These are phyloP conservation scores for Davidsoniella neocaledoniae DNA, from an alignment of 2,329 filamentous ascomycete species.

Conservation along the genomic window DNA sequence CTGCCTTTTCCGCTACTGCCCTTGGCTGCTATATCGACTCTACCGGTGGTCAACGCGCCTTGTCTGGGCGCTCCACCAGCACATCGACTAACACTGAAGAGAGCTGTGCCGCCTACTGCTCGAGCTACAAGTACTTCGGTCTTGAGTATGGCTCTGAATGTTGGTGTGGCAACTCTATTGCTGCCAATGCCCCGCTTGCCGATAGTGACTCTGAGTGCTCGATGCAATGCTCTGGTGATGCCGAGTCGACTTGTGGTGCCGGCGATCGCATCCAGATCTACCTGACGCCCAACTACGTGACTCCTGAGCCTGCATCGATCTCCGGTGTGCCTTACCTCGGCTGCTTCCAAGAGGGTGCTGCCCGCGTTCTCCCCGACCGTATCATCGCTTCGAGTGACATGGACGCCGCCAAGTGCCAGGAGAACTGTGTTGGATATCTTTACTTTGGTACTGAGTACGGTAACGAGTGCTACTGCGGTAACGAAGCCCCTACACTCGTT, in stretches of 20 bases:
- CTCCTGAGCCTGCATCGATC: constrained; percentile 19
- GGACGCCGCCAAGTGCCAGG: constrained; percentile 21
- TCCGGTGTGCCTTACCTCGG: constrained; percentile 24
- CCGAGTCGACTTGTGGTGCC: constrained; percentile 26
- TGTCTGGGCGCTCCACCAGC: constrained; percentile 24
- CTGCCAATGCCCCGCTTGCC: constrained; percentile 17
- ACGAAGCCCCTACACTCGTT: constrained; percentile 18
- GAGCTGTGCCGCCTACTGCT: constrained; percentile 29
- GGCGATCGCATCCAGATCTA: constrained; percentile 27
- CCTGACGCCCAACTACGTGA: constrained; percentile 20
- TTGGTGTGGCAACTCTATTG: constrained; percentile 31
- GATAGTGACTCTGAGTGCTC: constrained; percentile 22
- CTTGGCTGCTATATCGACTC: constrained; percentile 8
- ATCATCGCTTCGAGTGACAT: constrained; percentile 17
- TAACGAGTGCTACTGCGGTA: constrained; percentile 37
- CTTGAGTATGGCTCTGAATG: constrained; percentile 36
- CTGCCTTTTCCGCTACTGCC: neutral
- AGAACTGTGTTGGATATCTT: constrained; percentile 24
- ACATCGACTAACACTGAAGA: constrained; percentile 34
- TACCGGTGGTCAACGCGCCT: constrained; percentile 21
- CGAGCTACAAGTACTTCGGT: constrained; percentile 30
- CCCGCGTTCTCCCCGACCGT: constrained; percentile 21
- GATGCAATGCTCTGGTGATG: constrained; percentile 27
- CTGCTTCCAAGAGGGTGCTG: constrained; percentile 25
- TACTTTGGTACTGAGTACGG: constrained; percentile 43